Conservation (phyloP, 441 rosid genomes). For the Euphorbia celastroides region DNA sequence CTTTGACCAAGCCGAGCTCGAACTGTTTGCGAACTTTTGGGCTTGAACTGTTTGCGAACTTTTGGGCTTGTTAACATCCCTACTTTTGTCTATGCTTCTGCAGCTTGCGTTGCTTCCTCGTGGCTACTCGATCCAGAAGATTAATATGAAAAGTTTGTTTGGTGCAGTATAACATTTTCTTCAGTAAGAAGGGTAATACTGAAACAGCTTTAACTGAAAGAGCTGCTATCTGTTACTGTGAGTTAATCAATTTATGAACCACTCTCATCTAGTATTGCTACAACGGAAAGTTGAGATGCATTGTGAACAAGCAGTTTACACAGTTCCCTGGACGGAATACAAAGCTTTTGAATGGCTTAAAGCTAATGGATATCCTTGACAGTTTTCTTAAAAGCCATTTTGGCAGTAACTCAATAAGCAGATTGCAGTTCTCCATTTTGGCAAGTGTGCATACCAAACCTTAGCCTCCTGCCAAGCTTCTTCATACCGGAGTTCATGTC, state of each 20-base stretch:
- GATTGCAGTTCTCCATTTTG: conserved; percentile 66
- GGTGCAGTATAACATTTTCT: not conserved
- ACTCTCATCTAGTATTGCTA: too few species aligned
- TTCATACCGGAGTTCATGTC: conserved; percentile 53
- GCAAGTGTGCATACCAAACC: conserved; percentile 77
- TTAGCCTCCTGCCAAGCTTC: conserved; percentile 90
- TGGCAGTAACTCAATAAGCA: conserved; percentile 86
- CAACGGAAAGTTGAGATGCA: not conserved
- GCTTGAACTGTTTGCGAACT: too few species aligned
- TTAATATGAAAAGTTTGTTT: not conserved
- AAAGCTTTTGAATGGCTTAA: conserved; percentile 54
- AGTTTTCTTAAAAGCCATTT: conserved; percentile 50
- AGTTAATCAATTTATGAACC: too few species aligned
- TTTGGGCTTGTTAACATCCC: too few species aligned
- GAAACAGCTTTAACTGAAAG: not conserved
- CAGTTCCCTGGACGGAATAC: conserved; percentile 58
- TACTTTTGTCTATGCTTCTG: conserved; percentile 51
- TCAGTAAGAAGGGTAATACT: not conserved
- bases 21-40: too few species aligned
- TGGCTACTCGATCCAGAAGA: not conserved
- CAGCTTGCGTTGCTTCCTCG: conserved; percentile 61
- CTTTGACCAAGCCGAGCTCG: too few species aligned
- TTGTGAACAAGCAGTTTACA: conserved; percentile 12
- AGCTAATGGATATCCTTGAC: conserved; percentile 41
- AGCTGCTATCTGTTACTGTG: not conserved